Base-by-base conservation (phyloP, 1,284 basidiomycete genomes). In the Earliella scabrosa region DNA sequence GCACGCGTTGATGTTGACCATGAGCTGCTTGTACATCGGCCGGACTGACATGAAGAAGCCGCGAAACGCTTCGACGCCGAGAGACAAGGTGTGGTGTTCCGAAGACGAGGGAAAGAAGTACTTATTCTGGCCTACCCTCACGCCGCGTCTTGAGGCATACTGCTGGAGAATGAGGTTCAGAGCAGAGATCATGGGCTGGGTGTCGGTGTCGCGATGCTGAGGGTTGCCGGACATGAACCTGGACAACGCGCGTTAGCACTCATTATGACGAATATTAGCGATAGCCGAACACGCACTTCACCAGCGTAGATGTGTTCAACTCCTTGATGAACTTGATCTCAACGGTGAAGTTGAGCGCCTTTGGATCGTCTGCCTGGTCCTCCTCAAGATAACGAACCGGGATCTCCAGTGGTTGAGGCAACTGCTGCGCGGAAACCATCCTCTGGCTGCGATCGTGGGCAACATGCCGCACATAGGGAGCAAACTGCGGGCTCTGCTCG, bases 1-100 rank as follows among this genome's bases (percentile, higher is more conserved):
- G 66, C 86, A 88, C 14, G 84, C 81, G 58, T 88, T 90, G 23
- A 91, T 80, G 64, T 91, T 91, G 49, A 92, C 83, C 80, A 87
- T 82, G 2, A 91, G 72, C 52, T 86, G 78, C 52, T 86, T 86
- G 71, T 79, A 83, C 10, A 81, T 77, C 0, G 86, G 85, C 0
- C 88, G 79, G 3, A 86, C 78, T 1, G 88, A 90, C 49, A 83
- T 76, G 68, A 81, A 91, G 66, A 86, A 91, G 0, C 88, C 89
- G 64, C 82, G 79, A 66, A 79, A 78, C 0, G 86, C 86, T 45
- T 82, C 77, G 1, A 89, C 68, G 0, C 84, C 81, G 2, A 72
- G 71, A 3, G 79, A 77, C 10, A 88, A 63, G 0, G 26, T 59
- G 29, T 54, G 60, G 18, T 64, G 41, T n/a, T 65, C 54, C 1